These are phyloP conservation scores for Arachnomyces sp. DNA, from an alignment of 2,329 filamentous ascomycete genomes.

Conservation along the genomic window DNA sequence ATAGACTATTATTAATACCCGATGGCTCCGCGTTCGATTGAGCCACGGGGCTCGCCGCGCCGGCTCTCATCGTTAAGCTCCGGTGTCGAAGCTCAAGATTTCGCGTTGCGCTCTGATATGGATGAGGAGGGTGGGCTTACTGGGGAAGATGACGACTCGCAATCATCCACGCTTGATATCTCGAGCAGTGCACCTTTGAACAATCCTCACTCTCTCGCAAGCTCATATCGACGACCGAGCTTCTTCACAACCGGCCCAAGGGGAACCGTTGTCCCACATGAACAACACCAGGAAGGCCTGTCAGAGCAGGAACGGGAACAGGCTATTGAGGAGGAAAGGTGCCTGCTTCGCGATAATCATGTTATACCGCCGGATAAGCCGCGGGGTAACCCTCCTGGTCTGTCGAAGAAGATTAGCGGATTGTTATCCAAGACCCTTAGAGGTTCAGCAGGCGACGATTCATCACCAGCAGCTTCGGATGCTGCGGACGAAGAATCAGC, in stretches of 20 bases:
- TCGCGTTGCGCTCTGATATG: no score
- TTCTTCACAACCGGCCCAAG: slow-evolving; percentile 66
- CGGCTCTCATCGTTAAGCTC: no score
- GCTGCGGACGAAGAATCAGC: slow-evolving; percentile 18
- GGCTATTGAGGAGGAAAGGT: slow-evolving; percentile 50
- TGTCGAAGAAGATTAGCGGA: slow-evolving; percentile 17
- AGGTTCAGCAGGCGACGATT: background rate
- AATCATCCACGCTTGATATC: slow-evolving; percentile 18
- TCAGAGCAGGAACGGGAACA: slow-evolving; percentile 48
- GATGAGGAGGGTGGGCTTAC: no score
- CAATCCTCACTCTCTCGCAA: slow-evolving; percentile 45
- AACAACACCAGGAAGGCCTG: slow-evolving; percentile 37
- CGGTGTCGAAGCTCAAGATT: no score
- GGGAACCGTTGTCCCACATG: slow-evolving; percentile 56
- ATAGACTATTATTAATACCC: no score
- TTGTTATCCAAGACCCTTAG: slow-evolving; percentile 7
- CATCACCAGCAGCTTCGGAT: slow-evolving; percentile 10
- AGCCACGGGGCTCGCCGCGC: no score
- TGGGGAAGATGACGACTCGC: slow-evolving; percentile 48
- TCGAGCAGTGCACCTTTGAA: no score
- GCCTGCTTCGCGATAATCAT: slow-evolving; percentile 53
- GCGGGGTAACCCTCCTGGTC: slow-evolving; percentile 10
- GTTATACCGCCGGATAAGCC: slow-evolving; percentile 48
- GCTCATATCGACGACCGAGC: slow-evolving; percentile 68
- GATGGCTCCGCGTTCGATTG: no score